Conservation (phyloP, 176 grass and related monocot species). For the Raddia distichophylla region DNA sequence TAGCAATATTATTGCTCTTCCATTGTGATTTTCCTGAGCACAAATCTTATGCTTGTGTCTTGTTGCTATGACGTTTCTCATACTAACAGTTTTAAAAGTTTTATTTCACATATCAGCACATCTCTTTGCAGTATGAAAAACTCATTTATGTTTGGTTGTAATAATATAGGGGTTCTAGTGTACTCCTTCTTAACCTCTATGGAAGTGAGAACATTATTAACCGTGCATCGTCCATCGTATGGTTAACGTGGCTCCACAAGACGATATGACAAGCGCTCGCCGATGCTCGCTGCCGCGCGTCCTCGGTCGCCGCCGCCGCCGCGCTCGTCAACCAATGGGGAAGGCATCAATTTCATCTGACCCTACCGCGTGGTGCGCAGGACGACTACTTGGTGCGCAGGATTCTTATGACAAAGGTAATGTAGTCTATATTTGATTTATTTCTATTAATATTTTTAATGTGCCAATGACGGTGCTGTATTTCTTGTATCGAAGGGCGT, state of each 20-base stretch:
- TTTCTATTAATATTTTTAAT: slow-evolving; percentile 11
- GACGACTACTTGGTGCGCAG: slow-evolving; percentile 61
- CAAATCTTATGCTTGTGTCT: slow-evolving; percentile 6
- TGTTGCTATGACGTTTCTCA: slow-evolving; percentile 7
- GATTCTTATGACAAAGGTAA: slow-evolving; percentile 92
- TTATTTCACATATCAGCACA: slow-evolving; percentile 23
- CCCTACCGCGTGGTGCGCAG: slow-evolving; percentile 47
- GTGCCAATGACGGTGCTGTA: slow-evolving; percentile 34
- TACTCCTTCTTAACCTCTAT: no score
- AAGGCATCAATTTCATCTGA: slow-evolving; percentile 64
- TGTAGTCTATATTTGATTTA: not conserved
- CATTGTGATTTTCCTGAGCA: slow-evolving; percentile 31
- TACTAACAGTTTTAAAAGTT: slow-evolving; percentile 21
- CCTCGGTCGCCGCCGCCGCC: no score
- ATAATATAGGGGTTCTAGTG: not conserved
- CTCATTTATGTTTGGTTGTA: slow-evolving; percentile 22
- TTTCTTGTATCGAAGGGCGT: slow-evolving; percentile 68
- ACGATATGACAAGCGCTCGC: no score
- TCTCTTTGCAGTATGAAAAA: no score
- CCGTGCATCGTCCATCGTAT: no score
- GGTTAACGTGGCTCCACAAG: no score
- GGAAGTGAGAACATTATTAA: no score
- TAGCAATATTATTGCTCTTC: slow-evolving; percentile 24
- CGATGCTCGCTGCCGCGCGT: no score
- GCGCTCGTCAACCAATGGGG: slow-evolving; percentile 26